Percentiles rank a stretch among this genome's conserved stretches.
These are phyloP conservation scores for Clitopilus passeckerianus DNA, from an alignment of 768 basidiomycete genomes.

Conservation along the genomic window DNA sequence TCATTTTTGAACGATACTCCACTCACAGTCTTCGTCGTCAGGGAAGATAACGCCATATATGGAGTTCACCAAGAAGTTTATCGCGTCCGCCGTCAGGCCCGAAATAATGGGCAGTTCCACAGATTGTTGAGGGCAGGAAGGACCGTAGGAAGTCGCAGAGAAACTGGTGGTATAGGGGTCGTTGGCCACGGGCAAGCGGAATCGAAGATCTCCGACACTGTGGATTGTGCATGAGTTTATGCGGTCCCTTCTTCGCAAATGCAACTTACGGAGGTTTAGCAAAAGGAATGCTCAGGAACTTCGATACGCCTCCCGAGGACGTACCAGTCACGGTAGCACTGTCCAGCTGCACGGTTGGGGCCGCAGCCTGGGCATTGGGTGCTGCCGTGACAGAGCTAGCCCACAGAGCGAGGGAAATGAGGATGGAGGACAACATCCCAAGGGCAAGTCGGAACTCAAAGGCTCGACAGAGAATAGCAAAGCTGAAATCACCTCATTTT, in stretches of 20 bases:
- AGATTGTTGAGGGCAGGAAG: constrained; percentile 43
- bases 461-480: background rate
- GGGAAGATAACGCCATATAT: constrained; percentile 20
- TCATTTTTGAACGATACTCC: background rate
- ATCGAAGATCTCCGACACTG: constrained; percentile 35
- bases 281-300: constrained; percentile 47
- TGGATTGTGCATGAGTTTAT: background rate
- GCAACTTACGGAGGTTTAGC: constrained; percentile 42
- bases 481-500: background rate
- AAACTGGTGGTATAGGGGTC: constrained; percentile 30
- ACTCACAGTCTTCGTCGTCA: constrained; percentile 39
- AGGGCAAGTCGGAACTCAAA: background rate
- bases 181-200: constrained; percentile 34
- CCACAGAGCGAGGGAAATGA: constrained; percentile 4
- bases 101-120: constrained; percentile 24
- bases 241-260: background rate
- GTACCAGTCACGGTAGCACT: constrained; percentile 37
- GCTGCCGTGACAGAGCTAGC: constrained; percentile 2
- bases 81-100: constrained; percentile 20
- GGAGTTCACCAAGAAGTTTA: constrained; percentile 22
- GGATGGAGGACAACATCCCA: constrained; percentile 1
- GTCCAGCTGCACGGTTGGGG: constrained; percentile 35
- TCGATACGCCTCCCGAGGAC: constrained; percentile 23
- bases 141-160: constrained; percentile 34
- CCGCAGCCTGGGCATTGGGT: constrained; percentile 24